Conservation (phyloP, 768 basidiomycete genomes). For the Tremella yokohamensis region DNA sequence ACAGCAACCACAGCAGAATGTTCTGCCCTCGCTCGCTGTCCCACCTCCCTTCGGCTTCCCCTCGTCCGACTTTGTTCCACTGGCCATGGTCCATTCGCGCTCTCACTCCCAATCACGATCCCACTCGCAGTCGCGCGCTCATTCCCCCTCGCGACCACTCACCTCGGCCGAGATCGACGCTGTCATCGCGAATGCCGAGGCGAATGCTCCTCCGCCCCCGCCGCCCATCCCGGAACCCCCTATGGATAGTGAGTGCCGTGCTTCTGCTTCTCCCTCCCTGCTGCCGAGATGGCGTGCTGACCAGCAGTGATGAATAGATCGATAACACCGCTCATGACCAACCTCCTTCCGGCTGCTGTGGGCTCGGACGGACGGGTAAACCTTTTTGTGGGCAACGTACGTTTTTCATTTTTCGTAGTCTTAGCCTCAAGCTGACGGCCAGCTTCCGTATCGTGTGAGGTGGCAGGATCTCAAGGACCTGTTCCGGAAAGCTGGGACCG, state of each 20-base stretch:
- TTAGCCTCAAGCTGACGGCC: slow-evolving; percentile 12
- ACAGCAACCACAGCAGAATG: no score
- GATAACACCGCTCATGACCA: slow-evolving; percentile 39
- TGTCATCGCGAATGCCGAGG: slow-evolving; percentile 85
- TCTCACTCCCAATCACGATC: not conserved
- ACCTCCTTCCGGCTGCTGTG: slow-evolving; percentile 41
- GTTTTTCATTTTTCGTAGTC: slow-evolving; percentile 43
- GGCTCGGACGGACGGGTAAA: slow-evolving; percentile 79
- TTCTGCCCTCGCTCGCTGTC: no score
- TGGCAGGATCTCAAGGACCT: slow-evolving; percentile 99
- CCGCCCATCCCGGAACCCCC: slow-evolving; percentile 51
- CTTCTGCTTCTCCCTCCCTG: not conserved
- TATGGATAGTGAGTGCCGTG: slow-evolving; percentile 21
- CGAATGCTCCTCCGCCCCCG: slow-evolving; percentile 57
- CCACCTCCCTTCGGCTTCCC: no score
- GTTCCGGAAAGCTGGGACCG: slow-evolving; percentile 89
- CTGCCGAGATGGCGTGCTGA: not conserved
- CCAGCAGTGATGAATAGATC: slow-evolving; percentile 21
- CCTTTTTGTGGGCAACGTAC: slow-evolving; percentile 91
- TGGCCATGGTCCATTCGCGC: not conserved
- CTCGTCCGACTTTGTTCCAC: no score
- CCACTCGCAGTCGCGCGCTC: slow-evolving; percentile 9
- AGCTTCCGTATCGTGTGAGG: slow-evolving; percentile 93
- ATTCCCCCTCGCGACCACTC: slow-evolving; percentile 30
- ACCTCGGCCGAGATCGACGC: slow-evolving; percentile 79